A percentile compares a stretch with the other conserved stretches of the same genome.
Evolutionary conservation across 306 rosid species (phyloP).

Genomic region (Abrus precatorius): DNA sequence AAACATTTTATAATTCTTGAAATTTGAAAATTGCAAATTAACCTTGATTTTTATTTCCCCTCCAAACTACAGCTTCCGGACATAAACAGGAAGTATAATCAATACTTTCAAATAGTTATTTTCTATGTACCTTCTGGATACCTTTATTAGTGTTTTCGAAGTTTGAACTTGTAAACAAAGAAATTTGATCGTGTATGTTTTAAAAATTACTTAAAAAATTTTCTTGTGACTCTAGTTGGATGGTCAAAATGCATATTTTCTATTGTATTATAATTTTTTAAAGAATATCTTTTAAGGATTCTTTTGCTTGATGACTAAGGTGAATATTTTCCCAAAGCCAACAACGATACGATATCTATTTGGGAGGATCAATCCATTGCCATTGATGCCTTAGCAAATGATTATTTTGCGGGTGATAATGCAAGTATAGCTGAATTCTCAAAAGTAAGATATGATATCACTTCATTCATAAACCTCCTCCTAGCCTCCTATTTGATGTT

Average conservation of each 20-base stretch:
- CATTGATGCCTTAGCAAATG: slow-evolving; percentile 75
- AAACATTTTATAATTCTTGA: not conserved
- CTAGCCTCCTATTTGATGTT: not conserved
- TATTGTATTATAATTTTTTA: not conserved
- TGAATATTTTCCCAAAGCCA: slow-evolving; percentile 84
- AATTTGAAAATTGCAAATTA: not conserved
- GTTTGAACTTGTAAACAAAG: not conserved
- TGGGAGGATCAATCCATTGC: slow-evolving; percentile 92
- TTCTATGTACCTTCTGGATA: not conserved
- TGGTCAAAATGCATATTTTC: not conserved
- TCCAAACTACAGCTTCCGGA: not conserved
- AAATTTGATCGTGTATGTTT: not conserved
- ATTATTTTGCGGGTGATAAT: slow-evolving; percentile 79
- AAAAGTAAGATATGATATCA: slow-evolving; percentile 58
- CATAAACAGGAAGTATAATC: not conserved
- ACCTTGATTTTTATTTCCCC: not conserved
- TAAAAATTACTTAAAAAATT: not conserved
- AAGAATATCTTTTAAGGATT: slow-evolving; percentile 16
- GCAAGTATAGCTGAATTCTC: slow-evolving; percentile 70
- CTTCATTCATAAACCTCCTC: slow-evolving; percentile 20
- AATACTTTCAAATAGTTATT: not conserved
- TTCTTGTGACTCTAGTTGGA: not conserved
- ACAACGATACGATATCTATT: slow-evolving; percentile 63
- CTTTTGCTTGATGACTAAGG: slow-evolving; percentile 51
- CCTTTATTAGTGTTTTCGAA: not conserved